Conservation (phyloP, 2,329 filamentous ascomycete genomes). For the Fusarium neocosmosporiellum region DNA sequence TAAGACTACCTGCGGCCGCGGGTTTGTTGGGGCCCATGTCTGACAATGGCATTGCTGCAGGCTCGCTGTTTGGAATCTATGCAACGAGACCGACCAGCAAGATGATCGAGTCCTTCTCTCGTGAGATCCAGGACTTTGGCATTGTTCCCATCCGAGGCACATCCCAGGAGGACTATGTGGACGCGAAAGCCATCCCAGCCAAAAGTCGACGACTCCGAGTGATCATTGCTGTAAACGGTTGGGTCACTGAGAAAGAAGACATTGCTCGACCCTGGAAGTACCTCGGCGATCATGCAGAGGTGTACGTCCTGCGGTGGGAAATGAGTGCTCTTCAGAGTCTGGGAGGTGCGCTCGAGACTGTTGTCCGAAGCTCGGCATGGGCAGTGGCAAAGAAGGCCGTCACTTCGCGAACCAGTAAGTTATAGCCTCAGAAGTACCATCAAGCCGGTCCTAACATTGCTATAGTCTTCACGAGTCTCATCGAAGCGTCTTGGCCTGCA, state of each 20-base stretch:
- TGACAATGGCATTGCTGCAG: slow-evolving; percentile 82
- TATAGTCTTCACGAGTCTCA: slow-evolving; percentile 66
- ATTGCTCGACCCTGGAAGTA: slow-evolving; percentile 78
- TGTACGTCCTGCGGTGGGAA: slow-evolving; percentile 88
- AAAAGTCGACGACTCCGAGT: slow-evolving; percentile 78
- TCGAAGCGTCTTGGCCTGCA: slow-evolving; percentile 70
- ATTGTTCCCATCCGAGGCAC: slow-evolving; percentile 78
- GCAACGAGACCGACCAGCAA: slow-evolving; percentile 83
- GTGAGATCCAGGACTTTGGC: slow-evolving; percentile 89
- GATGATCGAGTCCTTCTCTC: slow-evolving; percentile 88
- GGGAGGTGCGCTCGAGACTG: slow-evolving; percentile 79
- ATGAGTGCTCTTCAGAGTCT: slow-evolving; percentile 80
- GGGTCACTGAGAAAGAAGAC: slow-evolving; percentile 80
- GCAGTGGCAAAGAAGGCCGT: slow-evolving; percentile 69
- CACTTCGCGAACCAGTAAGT: slow-evolving; percentile 59
- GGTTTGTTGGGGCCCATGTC: slow-evolving; percentile 83
- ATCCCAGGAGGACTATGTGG: slow-evolving; percentile 52
- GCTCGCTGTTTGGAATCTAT: slow-evolving; percentile 92
- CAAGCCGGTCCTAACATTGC: not conserved
- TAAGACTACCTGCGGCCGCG: slow-evolving; percentile 79
- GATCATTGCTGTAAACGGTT: slow-evolving; percentile 86
- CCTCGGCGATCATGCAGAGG: slow-evolving; percentile 78
- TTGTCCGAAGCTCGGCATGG: slow-evolving; percentile 88
- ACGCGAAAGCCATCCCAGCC: slow-evolving; percentile 63
- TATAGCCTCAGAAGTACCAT: not conserved